Conservation (phyloP, 2,329 filamentous ascomycete genomes). For the Diaporthe citriasiana region DNA sequence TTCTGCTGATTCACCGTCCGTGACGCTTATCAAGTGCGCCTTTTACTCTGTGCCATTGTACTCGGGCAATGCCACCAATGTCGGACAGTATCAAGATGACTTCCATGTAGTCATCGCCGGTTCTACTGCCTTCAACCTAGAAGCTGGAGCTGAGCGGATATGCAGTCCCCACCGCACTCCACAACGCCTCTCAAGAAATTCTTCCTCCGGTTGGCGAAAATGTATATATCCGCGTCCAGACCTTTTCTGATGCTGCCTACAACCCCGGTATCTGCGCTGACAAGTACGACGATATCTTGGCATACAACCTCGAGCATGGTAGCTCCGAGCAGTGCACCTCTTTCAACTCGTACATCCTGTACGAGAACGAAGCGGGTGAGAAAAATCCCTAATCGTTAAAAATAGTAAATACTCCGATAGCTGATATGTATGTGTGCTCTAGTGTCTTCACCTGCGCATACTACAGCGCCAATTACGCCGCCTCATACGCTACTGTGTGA, state of each 20-base stretch:
- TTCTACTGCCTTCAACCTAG: slow-evolving; percentile 41
- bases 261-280: slow-evolving; percentile 49
- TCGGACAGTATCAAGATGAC: slow-evolving; percentile 42
- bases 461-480: slow-evolving; percentile 39
- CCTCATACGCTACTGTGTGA: slow-evolving; percentile 36
- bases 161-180: slow-evolving; percentile 42
- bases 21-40: slow-evolving; percentile 44
- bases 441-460: slow-evolving; percentile 43
- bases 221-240: slow-evolving; percentile 50
- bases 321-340: slow-evolving; percentile 40
- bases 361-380: slow-evolving; percentile 37
- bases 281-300: slow-evolving; percentile 48
- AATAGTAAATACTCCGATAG: slow-evolving; percentile 19
- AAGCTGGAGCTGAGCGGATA: slow-evolving; percentile 35
- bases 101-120: slow-evolving; percentile 43
- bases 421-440: slow-evolving; percentile 4
- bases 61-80: slow-evolving; percentile 35
- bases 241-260: slow-evolving; percentile 49
- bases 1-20: slow-evolving; percentile 35
- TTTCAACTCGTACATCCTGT: slow-evolving; percentile 43
- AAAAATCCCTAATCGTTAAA: background rate
- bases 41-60: slow-evolving; percentile 42
- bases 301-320: slow-evolving; percentile 46
- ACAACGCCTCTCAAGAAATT: slow-evolving; percentile 49
- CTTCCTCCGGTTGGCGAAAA: slow-evolving; percentile 46